phyloP scores from a whole-genome alignment of 2,329 filamentous ascomycete species.

The Botrytis sinoallii region DNA sequence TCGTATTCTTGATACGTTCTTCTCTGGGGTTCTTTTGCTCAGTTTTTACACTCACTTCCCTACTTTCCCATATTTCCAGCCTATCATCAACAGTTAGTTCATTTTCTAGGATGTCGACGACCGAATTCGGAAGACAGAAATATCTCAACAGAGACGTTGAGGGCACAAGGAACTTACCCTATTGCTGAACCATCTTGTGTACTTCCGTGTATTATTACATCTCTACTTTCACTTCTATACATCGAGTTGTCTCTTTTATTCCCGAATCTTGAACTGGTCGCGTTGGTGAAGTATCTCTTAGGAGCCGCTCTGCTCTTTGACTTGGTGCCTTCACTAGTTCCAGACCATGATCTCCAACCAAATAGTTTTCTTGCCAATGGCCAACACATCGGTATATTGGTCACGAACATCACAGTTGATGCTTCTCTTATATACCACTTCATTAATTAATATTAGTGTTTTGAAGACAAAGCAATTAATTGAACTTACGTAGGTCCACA shows the following conservation, averaged over 20 bases:
- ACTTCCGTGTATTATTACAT: neutral
- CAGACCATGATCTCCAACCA: slow-evolving; percentile 9
- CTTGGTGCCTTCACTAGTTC: neutral
- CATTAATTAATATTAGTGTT: slow-evolving; percentile 23
- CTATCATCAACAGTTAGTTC: slow-evolving; percentile 2
- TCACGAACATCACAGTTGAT: slow-evolving; percentile 50
- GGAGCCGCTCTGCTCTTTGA: neutral
- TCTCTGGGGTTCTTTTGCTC: neutral
- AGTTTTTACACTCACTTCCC: slow-evolving; percentile 7
- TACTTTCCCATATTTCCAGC: slow-evolving; percentile 15
- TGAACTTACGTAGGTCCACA: slow-evolving; percentile 31
- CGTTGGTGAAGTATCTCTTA: neutral
- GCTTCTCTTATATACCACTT: slow-evolving; percentile 55
- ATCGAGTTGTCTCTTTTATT: neutral
- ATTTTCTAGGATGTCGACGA: neutral
- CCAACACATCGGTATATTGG: slow-evolving; percentile 54
- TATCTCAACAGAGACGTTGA: neutral
- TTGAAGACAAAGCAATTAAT: slow-evolving; percentile 2
- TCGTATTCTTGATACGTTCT: neutral
- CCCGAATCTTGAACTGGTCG: neutral
- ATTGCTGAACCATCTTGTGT: neutral
- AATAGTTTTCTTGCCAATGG: slow-evolving; percentile 31
- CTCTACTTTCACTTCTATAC: slow-evolving; percentile 4
- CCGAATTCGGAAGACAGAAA: neutral
- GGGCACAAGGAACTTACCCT: neutral